Percentiles rank a stretch among this genome's conserved stretches.
Conservation (phyloP, 208 protist species). For the Trypanosoma caninum region DNA sequence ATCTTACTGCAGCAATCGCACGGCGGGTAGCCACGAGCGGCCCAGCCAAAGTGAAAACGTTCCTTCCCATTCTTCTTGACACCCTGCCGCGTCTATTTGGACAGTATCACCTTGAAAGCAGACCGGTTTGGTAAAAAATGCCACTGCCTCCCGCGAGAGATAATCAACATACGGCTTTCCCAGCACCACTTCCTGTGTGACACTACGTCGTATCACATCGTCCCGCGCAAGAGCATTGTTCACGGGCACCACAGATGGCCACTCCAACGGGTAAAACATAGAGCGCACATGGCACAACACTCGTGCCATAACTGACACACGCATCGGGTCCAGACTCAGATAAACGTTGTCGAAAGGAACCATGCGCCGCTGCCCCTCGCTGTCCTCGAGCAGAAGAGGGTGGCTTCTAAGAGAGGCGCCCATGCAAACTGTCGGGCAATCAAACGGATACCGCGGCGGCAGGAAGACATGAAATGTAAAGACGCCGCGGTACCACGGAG, state of each 20-base stretch:
- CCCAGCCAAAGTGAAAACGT: conserved; percentile 10
- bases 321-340: conserved; percentile 57
- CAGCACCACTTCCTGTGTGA: conserved; percentile 48
- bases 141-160: conserved; percentile 37
- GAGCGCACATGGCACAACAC: conserved; percentile 49
- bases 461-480: conserved; percentile 57
- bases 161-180: conserved; percentile 59
- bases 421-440: conserved; percentile 51
- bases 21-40: conserved; percentile 8
- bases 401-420: conserved; percentile 44
- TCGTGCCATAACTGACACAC: conserved; percentile 56
- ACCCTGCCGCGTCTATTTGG: neutral
- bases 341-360: conserved; percentile 62
- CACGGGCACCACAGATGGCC: conserved; percentile 21
- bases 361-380: conserved; percentile 5
- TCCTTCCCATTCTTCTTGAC: conserved; percentile 1
- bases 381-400: conserved; percentile 37
- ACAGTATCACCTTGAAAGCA: conserved; percentile 10
- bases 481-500: conserved; percentile 65
- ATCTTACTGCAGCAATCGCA: conserved; percentile 6
- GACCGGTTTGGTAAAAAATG: conserved; percentile 34
- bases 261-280: conserved; percentile 56
- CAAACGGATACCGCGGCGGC: conserved; percentile 63
- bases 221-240: conserved; percentile 10
- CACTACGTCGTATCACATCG: conserved; percentile 47